A percentile compares a stretch with the other conserved stretches of the same genome.
Evolutionary conservation across 352 stramenopile genomes (phyloP).

Genomic region (Lagenidium giganteum): DNA sequence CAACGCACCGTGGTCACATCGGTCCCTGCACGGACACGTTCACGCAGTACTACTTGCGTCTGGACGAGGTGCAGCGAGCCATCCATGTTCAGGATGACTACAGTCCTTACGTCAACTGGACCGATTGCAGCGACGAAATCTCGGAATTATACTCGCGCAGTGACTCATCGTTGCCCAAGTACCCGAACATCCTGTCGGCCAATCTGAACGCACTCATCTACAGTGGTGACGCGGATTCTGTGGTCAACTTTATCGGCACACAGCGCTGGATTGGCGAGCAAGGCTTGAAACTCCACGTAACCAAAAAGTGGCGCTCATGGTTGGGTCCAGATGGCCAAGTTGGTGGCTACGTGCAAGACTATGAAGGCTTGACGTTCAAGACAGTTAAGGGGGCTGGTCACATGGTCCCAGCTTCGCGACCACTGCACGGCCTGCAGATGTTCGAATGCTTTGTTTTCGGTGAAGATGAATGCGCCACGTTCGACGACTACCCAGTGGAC

Average conservation of each 20-base stretch:
- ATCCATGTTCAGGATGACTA: conserved; percentile 44
- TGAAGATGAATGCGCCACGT: conserved; percentile 38
- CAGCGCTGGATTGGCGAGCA: conserved; percentile 75
- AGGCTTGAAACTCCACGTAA: conserved; percentile 61
- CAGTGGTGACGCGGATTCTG: conserved; percentile 71
- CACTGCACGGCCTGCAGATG: conserved; percentile 70
- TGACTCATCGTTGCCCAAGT: conserved; percentile 54
- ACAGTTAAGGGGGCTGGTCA: conserved; percentile 91
- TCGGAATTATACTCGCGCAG: conserved; percentile 50
- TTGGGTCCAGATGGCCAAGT: conserved; percentile 78
- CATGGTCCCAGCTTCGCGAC: conserved; percentile 81
- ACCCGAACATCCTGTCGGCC: conserved; percentile 50
- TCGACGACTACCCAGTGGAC: conserved; percentile 65
- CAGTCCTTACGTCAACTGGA: conserved; percentile 53
- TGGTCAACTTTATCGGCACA: conserved; percentile 88
- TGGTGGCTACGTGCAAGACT: conserved; percentile 84
- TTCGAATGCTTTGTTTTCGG: conserved; percentile 83
- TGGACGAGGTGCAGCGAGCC: conserved; percentile 44
- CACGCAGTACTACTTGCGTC: conserved; percentile 62
- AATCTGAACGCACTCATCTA: conserved; percentile 65
- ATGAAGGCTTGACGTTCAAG: conserved; percentile 82
- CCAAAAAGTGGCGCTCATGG: conserved; percentile 62
- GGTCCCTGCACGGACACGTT: conserved; percentile 61
- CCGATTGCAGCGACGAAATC: conserved; percentile 60
- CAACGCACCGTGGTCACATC: conserved; percentile 41